Evolutionary conservation across 768 basidiomycete genomes (phyloP).

Genomic region (Crepidotus variabilis): DNA sequence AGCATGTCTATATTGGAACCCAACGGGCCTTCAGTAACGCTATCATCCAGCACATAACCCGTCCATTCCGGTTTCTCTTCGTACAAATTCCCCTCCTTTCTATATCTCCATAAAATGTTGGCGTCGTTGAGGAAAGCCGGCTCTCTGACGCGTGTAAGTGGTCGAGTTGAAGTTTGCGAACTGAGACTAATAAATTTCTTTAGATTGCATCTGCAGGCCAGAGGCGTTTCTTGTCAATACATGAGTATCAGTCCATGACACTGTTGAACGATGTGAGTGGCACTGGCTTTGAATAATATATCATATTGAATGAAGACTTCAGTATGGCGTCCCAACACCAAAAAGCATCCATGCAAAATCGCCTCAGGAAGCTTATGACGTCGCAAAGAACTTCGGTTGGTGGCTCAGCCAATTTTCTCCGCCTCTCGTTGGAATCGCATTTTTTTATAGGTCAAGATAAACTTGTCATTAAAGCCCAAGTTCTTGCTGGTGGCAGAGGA

Average conservation of each 20-base stretch:
- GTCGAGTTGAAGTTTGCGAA: too few relatives aligned
- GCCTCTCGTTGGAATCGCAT: conserved; percentile 1
- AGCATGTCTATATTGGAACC: conserved; percentile 18
- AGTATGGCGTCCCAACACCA: conserved; percentile 97
- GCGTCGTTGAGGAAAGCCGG: conserved; percentile 62
- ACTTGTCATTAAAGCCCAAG: conserved; percentile 98
- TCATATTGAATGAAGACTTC: conserved; percentile 6
- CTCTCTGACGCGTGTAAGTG: conserved; percentile 58
- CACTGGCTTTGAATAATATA: neutral
- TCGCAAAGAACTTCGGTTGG: conserved; percentile 86
- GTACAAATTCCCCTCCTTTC: conserved; percentile 19
- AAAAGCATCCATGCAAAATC: conserved; percentile 86
- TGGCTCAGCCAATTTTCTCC: conserved; percentile 11
- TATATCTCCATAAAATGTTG: conserved; percentile 49
- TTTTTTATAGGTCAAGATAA: conserved; percentile 54
- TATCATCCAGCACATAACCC: neutral
- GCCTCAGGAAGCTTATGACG: conserved; percentile 84
- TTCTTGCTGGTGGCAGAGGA: conserved; percentile 96
- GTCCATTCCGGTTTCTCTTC: conserved; percentile 5
- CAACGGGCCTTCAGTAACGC: neutral
- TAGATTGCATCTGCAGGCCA: conserved; percentile 77
- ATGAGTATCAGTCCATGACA: conserved; percentile 96
- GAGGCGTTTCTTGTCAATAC: conserved; percentile 91
- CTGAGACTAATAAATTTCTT: too few relatives aligned
- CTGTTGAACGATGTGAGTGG: conserved; percentile 83